Conservation (phyloP, 78 protist species). For the Dictyostelium capitatum region DNA sequence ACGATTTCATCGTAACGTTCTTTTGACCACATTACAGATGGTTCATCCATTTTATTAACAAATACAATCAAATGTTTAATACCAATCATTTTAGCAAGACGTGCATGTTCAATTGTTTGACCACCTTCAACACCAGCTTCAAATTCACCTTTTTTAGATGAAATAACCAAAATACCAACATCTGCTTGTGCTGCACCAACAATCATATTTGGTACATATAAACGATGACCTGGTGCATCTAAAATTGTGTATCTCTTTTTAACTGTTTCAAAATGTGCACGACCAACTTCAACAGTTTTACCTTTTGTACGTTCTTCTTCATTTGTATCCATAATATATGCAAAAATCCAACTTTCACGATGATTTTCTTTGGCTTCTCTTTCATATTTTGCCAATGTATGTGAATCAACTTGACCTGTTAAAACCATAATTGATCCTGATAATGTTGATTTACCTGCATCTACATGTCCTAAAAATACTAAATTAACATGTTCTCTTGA, state of each 20-base stretch:
- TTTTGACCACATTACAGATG: constrained; percentile 92
- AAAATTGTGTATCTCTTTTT: constrained; percentile 94
- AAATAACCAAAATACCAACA: constrained; percentile 96
- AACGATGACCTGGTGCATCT: constrained; percentile 99
- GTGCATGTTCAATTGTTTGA: constrained; percentile 98
- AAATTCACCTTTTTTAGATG: constrained; percentile 98
- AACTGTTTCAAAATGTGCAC: constrained; percentile 95
- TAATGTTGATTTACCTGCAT: constrained; percentile 98
- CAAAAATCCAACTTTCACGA: constrained; percentile 96
- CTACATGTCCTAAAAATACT: constrained; percentile 98
- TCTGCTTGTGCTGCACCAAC: constrained; percentile 99
- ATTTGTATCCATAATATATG: constrained; percentile 96
- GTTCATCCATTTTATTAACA: constrained; percentile 99
- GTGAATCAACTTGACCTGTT: constrained; percentile 96
- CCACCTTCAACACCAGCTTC: constrained; percentile 99
- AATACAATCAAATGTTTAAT: constrained; percentile 91
- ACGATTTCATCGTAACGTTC: constrained; percentile 91
- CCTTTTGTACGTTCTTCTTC: constrained; percentile 97
- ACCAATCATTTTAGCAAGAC: constrained; percentile 98
- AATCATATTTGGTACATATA: constrained; percentile 98
- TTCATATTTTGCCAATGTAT: constrained; percentile 96
- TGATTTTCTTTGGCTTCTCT: constrained; percentile 96
- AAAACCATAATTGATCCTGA: constrained; percentile 93
- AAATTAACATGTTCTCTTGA: constrained; percentile 92
- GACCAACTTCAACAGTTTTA: constrained; percentile 90